Evolutionary conservation across 2,329 filamentous ascomycete species (phyloP), one percentile per base, ranked within the genome.

Genomic region (Scleromitrula shiraiana): DNA sequence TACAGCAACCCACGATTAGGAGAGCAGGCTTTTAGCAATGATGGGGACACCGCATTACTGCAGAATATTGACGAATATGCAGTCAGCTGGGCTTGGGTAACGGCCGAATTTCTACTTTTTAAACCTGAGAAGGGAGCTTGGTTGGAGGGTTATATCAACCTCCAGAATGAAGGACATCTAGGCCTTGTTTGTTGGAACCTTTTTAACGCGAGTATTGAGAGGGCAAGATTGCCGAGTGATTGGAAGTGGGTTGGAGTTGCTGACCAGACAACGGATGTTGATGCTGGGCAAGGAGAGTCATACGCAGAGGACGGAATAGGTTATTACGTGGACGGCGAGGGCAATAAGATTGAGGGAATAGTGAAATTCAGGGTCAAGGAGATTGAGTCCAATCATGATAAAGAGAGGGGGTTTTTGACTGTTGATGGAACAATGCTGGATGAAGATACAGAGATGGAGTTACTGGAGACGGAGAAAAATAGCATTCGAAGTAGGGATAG

Each of bases 101-200:
- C 88, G 0, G 88, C 85, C 1, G 88, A 94, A 19, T 85, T 95
- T 53, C 74, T 94, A 37, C 70, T 97, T 15, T 94, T 95, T 64
- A 77, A 84, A 26, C 91, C 93, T 0, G 72, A 75, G 45, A 77
- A 78, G 38, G 86, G 87, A 29, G 79, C 82, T 7, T 80, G 77
- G 67, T 76, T 97, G 62, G 83, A 90, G 56, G 93, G 88, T 9
- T 82, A 76, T 56, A 77, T 96, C 48, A 93, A 91, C 60, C 73
- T 96, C 24, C 88, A 95, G 63, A 91, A 85, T 40, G 87, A 93
- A 58, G 88, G 88, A 6, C 88, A 96, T 62, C 75, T 98, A 6
- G 90, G 91, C 17, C 77, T 96, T 2, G 80, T 94, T 9, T 93
- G 88, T 65, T 90, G 88, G 68, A 91, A 91, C 65, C 80, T 88